Percentiles rank a stretch among this genome's conserved stretches.
These are phyloP conservation scores for Leucosporidium yakuticum DNA, from an alignment of 768 basidiomycete genomes.

Conservation along the genomic window DNA sequence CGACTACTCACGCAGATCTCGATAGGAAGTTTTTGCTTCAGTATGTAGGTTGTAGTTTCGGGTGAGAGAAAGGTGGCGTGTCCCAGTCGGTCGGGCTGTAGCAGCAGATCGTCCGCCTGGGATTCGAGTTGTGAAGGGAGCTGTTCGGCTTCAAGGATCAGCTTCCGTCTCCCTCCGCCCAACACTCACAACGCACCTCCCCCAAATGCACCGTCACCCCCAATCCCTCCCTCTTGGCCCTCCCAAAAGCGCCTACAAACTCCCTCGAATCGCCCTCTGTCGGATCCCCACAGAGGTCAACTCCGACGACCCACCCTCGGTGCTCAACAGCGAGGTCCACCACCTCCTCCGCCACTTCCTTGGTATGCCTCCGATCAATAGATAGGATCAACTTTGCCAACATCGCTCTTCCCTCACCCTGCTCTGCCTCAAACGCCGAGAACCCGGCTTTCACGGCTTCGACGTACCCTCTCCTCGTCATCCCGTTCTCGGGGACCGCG, in stretches of 20 bases:
- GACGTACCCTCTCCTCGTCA: neutral
- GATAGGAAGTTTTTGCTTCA: neutral
- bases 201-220: neutral
- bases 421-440: no score
- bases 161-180: neutral
- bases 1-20: neutral
- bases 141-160: neutral
- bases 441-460: neutral
- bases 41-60: neutral
- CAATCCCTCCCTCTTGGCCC: neutral
- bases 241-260: neutral
- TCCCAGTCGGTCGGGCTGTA: neutral
- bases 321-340: neutral
- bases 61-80: slow-evolving; percentile 1
- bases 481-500: neutral
- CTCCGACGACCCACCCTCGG: neutral
- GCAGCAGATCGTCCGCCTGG: neutral
- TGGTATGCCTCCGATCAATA: neutral
- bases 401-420: neutral
- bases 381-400: neutral
- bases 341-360: neutral
- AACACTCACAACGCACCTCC: neutral
- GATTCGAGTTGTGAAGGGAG: neutral
- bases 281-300: slow-evolving; percentile 2
- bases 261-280: neutral